These are phyloP conservation scores for Gonapodya prolifera DNA, from an alignment of 192 early-diverging fungal species.

Conservation along the genomic window DNA sequence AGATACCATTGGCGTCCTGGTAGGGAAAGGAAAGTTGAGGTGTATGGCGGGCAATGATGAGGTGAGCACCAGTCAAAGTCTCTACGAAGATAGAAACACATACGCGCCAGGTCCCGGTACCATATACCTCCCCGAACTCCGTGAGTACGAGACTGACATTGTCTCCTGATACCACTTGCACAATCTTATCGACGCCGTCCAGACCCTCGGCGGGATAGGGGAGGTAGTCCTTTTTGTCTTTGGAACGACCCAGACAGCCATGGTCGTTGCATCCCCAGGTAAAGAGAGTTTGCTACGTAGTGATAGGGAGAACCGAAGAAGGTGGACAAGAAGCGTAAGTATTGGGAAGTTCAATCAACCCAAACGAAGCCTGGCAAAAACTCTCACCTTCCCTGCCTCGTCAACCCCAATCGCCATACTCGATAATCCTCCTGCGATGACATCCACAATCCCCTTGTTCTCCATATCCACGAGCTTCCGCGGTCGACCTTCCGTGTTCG, in stretches of 20 bases:
- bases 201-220: constrained; percentile 42
- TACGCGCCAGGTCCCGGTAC: constrained; percentile 12
- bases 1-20: constrained; percentile 67
- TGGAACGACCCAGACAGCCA: constrained; percentile 54
- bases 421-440: constrained; percentile 80
- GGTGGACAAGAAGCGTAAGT: neutral
- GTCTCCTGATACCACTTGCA: constrained; percentile 72
- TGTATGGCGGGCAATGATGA: no score
- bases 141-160: constrained; percentile 69
- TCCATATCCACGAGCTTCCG: constrained; percentile 49
- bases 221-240: neutral
- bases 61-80: constrained; percentile 86
- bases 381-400: constrained; percentile 44
- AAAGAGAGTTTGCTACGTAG: constrained; percentile 43
- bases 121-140: constrained; percentile 41
- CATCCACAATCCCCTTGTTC: constrained; percentile 59
- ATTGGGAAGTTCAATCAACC: neutral
- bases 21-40: neutral
- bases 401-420: constrained; percentile 58
- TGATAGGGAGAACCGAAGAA: no score
- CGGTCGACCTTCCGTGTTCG: constrained; percentile 15
- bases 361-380: neutral
- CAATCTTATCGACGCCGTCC: constrained; percentile 49
- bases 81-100: constrained; percentile 12
- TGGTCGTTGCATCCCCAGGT: constrained; percentile 97